Evolutionary conservation across 73 alveolate genomes (phyloP).

Genomic region (Strombidium stylifer): DNA sequence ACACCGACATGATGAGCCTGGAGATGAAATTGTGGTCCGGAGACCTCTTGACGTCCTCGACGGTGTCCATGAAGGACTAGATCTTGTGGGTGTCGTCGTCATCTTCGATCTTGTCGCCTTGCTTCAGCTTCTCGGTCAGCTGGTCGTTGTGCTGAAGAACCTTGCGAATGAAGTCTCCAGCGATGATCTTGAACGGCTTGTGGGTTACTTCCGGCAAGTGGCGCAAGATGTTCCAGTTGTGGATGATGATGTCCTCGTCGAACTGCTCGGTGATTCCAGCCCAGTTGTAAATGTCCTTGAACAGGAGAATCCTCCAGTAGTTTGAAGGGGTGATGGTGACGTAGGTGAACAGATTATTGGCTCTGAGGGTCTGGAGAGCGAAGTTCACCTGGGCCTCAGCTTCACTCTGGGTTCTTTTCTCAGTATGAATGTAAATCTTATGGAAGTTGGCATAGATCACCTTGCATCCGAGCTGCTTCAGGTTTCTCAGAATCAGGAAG

Average conservation of each 20-base stretch:
- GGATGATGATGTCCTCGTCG: slow-evolving; percentile 14
- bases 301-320: slow-evolving; percentile 79
- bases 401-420: slow-evolving; percentile 59
- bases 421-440: slow-evolving; percentile 68
- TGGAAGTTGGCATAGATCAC: slow-evolving; percentile 78
- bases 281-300: slow-evolving; percentile 83
- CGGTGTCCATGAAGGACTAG: slow-evolving; percentile 67
- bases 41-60: slow-evolving; percentile 64
- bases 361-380: slow-evolving; percentile 59
- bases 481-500: slow-evolving; percentile 56
- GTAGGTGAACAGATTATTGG: slow-evolving; percentile 64
- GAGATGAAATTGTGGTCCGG: slow-evolving; percentile 45
- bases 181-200: slow-evolving; percentile 49
- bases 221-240: slow-evolving; percentile 49
- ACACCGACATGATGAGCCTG: slow-evolving; percentile 3
- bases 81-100: slow-evolving; percentile 49
- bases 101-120: slow-evolving; percentile 1
- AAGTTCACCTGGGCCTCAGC: slow-evolving; percentile 69
- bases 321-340: slow-evolving; percentile 59
- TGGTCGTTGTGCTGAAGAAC: slow-evolving; percentile 32
- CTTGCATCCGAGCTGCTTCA: slow-evolving; percentile 74
- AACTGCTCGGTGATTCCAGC: slow-evolving; percentile 73
- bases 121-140: neutral
- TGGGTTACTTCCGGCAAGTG: slow-evolving; percentile 59
- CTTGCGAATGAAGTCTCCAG: slow-evolving; percentile 74